phyloP scores from a whole-genome alignment of 192 early-diverging fungal species.

The Coemansia sp. region DNA sequence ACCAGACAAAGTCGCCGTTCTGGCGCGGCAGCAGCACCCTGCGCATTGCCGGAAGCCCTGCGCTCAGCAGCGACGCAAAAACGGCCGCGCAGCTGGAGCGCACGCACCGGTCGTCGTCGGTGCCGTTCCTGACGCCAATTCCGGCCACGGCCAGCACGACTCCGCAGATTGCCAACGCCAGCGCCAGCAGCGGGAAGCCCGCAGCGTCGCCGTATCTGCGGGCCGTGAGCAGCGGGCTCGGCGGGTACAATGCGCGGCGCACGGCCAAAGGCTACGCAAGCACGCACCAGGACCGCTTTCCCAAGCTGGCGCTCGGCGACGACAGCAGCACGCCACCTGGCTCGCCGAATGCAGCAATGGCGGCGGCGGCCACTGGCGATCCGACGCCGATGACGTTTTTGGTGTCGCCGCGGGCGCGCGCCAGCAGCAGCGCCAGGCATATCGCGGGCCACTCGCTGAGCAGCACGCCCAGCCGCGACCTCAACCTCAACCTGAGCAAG shows the following conservation, averaged over 20 bases:
- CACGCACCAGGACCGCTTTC: slow-evolving; percentile 37
- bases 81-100: slow-evolving; percentile 22
- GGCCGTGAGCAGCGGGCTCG: slow-evolving; percentile 36
- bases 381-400: slow-evolving; percentile 47
- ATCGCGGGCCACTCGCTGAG: slow-evolving; percentile 16
- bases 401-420: slow-evolving; percentile 44
- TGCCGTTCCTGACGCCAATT: slow-evolving; percentile 40
- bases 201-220: slow-evolving; percentile 42
- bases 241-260: slow-evolving; percentile 12
- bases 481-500: slow-evolving; percentile 26
- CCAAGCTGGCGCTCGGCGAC: slow-evolving; percentile 28
- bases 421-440: slow-evolving; percentile 33
- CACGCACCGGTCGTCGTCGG: slow-evolving; percentile 50
- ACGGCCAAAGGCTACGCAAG: slow-evolving; percentile 11
- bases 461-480: slow-evolving; percentile 30
- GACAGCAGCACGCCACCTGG: slow-evolving; percentile 19
- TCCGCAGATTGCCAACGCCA: not conserved
- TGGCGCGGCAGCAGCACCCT: slow-evolving; percentile 33
- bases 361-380: slow-evolving; percentile 6
- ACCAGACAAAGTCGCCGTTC: slow-evolving; percentile 18
- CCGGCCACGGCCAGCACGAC: slow-evolving; percentile 6
- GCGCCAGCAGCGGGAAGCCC: slow-evolving; percentile 7
- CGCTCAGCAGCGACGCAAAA: not conserved
- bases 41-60: slow-evolving; percentile 14
- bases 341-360: slow-evolving; percentile 28